phyloP scores from a whole-genome alignment of 1,139 yeast species.

The Suhomyces atakaporum region DNA sequence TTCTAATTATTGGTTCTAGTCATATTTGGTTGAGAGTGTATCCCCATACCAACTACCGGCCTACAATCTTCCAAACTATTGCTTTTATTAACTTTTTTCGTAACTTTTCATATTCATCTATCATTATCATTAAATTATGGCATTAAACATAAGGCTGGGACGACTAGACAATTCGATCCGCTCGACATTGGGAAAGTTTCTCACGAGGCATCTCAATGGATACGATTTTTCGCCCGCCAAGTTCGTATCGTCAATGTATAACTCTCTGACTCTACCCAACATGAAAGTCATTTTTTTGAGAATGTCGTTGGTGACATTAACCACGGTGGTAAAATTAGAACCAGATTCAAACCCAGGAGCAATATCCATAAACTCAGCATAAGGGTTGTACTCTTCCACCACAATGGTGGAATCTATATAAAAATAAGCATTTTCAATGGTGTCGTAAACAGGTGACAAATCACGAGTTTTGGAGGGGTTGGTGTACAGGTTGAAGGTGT shows the following conservation, averaged over 20 bases:
- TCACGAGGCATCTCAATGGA: slow-evolving; percentile 33
- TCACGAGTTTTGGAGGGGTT: slow-evolving; percentile 9
- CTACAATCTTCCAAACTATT: too few relatives aligned
- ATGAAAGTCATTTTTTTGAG: slow-evolving; percentile 38
- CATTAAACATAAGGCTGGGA: slow-evolving; percentile 7
- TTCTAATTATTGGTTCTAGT: too few relatives aligned
- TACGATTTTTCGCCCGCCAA: slow-evolving; percentile 36
- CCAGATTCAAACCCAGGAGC: slow-evolving; percentile 9
- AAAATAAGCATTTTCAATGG: slow-evolving; percentile 33
- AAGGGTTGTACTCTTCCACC: neutral
- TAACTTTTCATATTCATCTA: too few relatives aligned
- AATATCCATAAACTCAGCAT: slow-evolving; percentile 6
- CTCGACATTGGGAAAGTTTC: slow-evolving; percentile 39
- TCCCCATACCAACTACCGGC: too few relatives aligned
- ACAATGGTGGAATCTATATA: slow-evolving; percentile 37
- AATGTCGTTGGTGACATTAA: slow-evolving; percentile 38
- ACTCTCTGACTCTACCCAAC: slow-evolving; percentile 35
- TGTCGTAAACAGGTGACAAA: slow-evolving; percentile 13
- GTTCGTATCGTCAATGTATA: slow-evolving; percentile 37
- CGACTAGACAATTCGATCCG: slow-evolving; percentile 33
- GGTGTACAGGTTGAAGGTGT: slow-evolving; percentile 11
- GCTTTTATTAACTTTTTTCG: too few relatives aligned
- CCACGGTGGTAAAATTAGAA: slow-evolving; percentile 29
- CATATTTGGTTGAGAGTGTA: too few relatives aligned
- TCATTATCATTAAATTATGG: slow-evolving; percentile 2